phyloP scores from a whole-genome alignment of 192 early-diverging fungal genomes.

The Chytriomyces hyalinus region DNA sequence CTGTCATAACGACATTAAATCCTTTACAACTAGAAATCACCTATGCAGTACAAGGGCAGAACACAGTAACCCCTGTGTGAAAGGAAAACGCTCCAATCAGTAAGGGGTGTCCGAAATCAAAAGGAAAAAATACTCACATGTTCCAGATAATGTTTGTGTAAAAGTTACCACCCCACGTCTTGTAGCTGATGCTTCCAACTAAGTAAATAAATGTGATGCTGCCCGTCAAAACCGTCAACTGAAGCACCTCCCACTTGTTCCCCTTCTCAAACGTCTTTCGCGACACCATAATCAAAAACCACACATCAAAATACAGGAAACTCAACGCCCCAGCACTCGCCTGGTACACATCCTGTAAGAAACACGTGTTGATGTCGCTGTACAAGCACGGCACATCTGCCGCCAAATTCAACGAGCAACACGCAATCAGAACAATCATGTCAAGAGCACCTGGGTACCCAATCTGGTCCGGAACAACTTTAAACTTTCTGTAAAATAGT shows the following conservation, averaged over 20 bases:
- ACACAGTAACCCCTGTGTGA: conserved; percentile 24
- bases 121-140: conserved; percentile 10
- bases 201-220: conserved; percentile 8
- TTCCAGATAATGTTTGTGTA: conserved; percentile 34
- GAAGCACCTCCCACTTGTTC: conserved; percentile 6
- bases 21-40: not conserved
- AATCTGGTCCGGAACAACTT: not conserved
- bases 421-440: not conserved
- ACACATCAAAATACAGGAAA: conserved; percentile 15
- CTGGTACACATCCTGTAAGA: conserved; percentile 11
- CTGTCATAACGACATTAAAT: too few relatives aligned
- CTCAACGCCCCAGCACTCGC: not conserved
- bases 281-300: not conserved
- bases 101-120: not conserved
- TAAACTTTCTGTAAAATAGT: conserved; percentile 10
- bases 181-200: conserved; percentile 19
- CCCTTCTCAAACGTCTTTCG: conserved; percentile 12
- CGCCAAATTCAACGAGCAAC: not conserved
- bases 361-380: conserved; percentile 12
- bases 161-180: conserved; percentile 29
- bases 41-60: conserved; percentile 18
- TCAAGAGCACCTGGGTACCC: not conserved
- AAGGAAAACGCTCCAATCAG: not conserved
- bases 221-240: conserved; percentile 4
- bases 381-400: conserved; percentile 6